A percentile compares a stretch with the other conserved stretches of the same genome.
Evolutionary conservation across 805 yeast species (phyloP).

Genomic region (Lipomyces oligophaga): DNA sequence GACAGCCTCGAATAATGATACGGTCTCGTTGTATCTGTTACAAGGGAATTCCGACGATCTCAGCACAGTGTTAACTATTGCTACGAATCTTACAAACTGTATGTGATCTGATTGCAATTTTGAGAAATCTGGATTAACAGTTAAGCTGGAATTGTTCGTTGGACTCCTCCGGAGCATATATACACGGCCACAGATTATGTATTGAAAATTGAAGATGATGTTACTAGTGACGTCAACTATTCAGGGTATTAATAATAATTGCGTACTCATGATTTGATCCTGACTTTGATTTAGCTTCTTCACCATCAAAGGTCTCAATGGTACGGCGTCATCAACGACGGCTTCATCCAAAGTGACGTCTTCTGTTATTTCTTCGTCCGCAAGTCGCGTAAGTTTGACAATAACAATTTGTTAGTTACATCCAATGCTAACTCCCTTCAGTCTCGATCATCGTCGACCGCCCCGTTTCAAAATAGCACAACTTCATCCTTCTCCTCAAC

Average conservation of each 20-base stretch:
- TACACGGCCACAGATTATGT: conserved; percentile 37
- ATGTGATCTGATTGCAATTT: neutral
- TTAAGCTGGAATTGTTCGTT: conserved; percentile 37
- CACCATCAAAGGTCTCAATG: conserved; percentile 9
- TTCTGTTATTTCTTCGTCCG: conserved; percentile 1
- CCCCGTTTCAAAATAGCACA: no score
- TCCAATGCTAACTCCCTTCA: no score
- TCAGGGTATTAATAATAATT: conserved; percentile 32
- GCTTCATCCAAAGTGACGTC: conserved; percentile 6
- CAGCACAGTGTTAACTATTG: conserved; percentile 37
- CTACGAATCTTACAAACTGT: conserved; percentile 35
- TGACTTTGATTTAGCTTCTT: conserved; percentile 4
- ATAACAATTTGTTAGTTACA: no score
- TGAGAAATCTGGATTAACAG: no score
- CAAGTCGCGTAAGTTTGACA: no score
- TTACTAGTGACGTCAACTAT: conserved; percentile 38
- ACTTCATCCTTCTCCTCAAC: no score
- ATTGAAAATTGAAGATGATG: conserved; percentile 35
- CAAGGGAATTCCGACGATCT: conserved; percentile 38
- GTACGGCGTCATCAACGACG: neutral
- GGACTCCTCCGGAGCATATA: conserved; percentile 38
- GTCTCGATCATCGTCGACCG: no score
- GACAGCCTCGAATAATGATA: conserved; percentile 29
- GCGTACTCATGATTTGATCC: neutral
- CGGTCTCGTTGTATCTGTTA: conserved; percentile 35